Percentiles rank a stretch among this genome's conserved stretches.
These are phyloP conservation scores for Castanea crenata DNA, from an alignment of 306 rosid species.

Conservation along the genomic window DNA sequence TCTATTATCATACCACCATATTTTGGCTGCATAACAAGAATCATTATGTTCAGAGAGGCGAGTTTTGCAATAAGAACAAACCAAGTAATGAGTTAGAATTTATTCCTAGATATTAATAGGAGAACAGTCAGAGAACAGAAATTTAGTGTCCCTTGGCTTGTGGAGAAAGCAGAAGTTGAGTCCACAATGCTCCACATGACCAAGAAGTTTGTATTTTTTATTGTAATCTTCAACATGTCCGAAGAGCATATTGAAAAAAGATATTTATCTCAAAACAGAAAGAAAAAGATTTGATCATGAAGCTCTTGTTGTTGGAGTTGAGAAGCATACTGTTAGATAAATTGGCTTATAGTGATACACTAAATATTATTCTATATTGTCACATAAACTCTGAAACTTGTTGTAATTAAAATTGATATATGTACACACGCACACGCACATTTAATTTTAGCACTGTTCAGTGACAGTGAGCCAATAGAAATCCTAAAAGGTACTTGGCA, in stretches of 20 bases:
- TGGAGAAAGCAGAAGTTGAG: neutral
- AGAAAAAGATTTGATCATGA: neutral
- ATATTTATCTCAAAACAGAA: neutral
- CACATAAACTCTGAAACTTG: neutral
- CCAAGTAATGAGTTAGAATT: neutral
- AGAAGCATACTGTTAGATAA: neutral
- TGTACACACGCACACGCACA: too few species aligned
- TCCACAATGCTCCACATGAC: neutral
- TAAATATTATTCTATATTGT: neutral
- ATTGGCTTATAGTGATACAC: neutral
- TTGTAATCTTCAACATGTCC: neutral
- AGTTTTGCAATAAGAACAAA: neutral
- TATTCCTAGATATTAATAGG: neutral
- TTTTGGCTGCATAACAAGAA: conserved; percentile 24
- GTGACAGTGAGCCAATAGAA: neutral
- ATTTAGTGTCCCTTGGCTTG: neutral
- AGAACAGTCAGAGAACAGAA: neutral
- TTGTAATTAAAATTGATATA: neutral
- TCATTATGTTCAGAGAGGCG: neutral
- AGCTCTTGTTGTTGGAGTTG: neutral
- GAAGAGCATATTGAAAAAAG: neutral
- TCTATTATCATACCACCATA: conserved; percentile 31
- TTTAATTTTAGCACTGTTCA: neutral
- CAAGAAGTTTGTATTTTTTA: neutral
- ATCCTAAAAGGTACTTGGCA: neutral